Base-by-base conservation (phyloP, 495 filamentous ascomycete species). In the Hyaloscypha variabilis region DNA sequence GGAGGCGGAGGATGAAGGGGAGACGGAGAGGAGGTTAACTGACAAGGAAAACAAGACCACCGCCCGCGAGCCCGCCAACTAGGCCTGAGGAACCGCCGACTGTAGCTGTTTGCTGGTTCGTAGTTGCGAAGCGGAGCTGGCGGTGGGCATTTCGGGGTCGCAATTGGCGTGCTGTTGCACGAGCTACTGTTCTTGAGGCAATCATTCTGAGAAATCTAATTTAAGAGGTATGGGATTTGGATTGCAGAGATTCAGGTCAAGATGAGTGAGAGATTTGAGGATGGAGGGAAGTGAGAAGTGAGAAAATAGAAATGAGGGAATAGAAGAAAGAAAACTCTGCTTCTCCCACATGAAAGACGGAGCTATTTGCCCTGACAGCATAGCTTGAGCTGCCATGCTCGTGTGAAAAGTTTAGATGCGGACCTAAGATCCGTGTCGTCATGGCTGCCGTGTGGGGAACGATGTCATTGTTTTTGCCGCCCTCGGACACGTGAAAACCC, bases 21-120 rank as follows among this genome's bases (percentile, higher is more conserved):
- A 6, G 11, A 60, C 23, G 19, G 46, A 1, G 23, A 23, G 10
- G 25, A 11, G 49, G n/a, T n/a, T n/a, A n/a, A 8, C 61, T 29
- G 49, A 68, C 66, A 17, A 62, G n/a, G 50, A 71, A 71, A n/a
- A 71, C 66, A 8, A 68, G 17, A n/a, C 62, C 62, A 26, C 66
- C 69, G 34, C 69, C 69, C 36, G 69, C 63, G 23, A 71, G 3
- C 24, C 69, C 69, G 25, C 62, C 69, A n/a, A 57, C 63, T 5
- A 71, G 34, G n/a, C 66, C 66, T 13, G 69, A 66, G n/a, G 63
- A 65, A 24, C 61, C 63, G 6, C 66, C 60, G 3, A 49, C 46
- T n/a, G 21, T 34, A 0, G 55, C 63, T 0, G 61, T 58, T 58
- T 62, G 29, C 51, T 63, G 52, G 24, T 58, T 55, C 54, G 62